Evolutionary conservation across 441 rosid species (phyloP), one percentile per base, ranked within the genome.

Genomic region (Pelargonium cotyledonis): DNA sequence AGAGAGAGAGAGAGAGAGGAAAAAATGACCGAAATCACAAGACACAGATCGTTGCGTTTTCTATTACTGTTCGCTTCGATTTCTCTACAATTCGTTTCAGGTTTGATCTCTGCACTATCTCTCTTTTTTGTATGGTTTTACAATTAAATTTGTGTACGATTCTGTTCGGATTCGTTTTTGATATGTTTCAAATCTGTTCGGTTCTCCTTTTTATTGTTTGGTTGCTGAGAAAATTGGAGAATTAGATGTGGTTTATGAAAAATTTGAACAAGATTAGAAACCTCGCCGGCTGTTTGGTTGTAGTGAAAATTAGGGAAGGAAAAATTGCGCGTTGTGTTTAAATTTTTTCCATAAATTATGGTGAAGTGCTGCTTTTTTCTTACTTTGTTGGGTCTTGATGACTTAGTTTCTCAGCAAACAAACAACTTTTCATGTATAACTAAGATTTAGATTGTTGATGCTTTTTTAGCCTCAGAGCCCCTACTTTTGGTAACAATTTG

Each of bases 81-180:
- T 77, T 75, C 53, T 77, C 81, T 86, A 2, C 95, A 82, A 67
- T 79, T 83, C 67, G 23, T 85, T 74, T 70, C 88, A 83, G 98
- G 98, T 89, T 80, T 66, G 76, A 5, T 70, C 55, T 43, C 23
- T 57, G 35, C 7, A 4, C 66, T 21, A 16, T 70, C 49, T 73
- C 53, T 73, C 68, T 65, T 62, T 29, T 16, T 65, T 8, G 18
- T 9, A 3, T 31, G 3, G 16, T 65, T 29, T 63, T 8, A 46
- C 10, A 41, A 53, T 53, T 19, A 1, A n/a, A 15, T 53, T 16
- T 53, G 60, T 16, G 60, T 53, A 1, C 6, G 60, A 53, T 53
- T 53, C 60, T 53, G 60, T 53, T 53, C 60, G 23, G 60, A 53
- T 53, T 53, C 0, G 58, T 47, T 12, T 68, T 15, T 35, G 43